Evolutionary conservation across 768 basidiomycete genomes (phyloP), one percentile per base, ranked within the genome.

Genomic region (Auricularia sp.): DNA sequence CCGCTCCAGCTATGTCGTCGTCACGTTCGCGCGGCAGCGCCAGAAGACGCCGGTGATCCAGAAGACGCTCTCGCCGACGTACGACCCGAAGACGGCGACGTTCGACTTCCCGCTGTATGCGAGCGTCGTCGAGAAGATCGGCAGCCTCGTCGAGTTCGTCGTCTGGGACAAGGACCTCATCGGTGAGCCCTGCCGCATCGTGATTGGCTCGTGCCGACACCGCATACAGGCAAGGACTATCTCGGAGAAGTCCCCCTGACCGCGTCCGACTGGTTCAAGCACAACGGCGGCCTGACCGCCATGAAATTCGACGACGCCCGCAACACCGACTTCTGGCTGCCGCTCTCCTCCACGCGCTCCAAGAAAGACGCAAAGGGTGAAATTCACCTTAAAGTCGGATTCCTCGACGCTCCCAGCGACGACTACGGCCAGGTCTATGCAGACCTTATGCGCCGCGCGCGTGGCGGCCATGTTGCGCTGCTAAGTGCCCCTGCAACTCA

Each of bases 91-190:
- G 39, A 61, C 67, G 23, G 73, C 75, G 39, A 77, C 76, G 0
- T 78, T 78, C 63, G 76, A 78, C 54, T 75, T 77, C 63, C 76
- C 76, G 0, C 65, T 78, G n/a, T 77, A 75, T 67, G 67, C 72
- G 34, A 73, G 71, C 36, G 67, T 74, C 62, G 71, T 72, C 0
- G 67, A 71, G 18, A 39, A 58, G 11, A 39, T 67, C 10, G 65
- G 67, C 21, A 59, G 63, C 14, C 56, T 59, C 23, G 44, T 81
- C 44, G 78, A 80, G 66, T 70, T 74, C 36, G 74, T 79, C 14
- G 67, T 78, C 3, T 81, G 79, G 79, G 79, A 81, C 70, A 77
- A 77, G 68, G 79, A 80, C 56, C 23, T 59, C 29, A 59, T 59
- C 34, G 56, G 47, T 51, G 18, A 18, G 47, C 47, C 7, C 10